Evolutionary conservation across 1,284 basidiomycete genomes (phyloP).

Genomic region (Tetrapyrgos nigripes): DNA sequence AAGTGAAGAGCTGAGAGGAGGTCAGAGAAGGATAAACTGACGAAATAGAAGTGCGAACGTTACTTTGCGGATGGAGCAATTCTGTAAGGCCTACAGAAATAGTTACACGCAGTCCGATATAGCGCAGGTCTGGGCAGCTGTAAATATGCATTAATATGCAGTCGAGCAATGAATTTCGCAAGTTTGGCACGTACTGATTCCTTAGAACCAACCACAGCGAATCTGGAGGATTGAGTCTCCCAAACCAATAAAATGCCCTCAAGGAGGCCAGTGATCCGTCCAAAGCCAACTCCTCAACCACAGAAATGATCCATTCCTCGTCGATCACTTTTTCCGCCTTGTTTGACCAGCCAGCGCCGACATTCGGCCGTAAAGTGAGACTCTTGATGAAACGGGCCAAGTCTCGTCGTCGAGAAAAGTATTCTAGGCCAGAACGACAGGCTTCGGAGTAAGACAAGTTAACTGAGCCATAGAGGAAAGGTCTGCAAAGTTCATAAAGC

Average conservation of each 20-base stretch:
- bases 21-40: background rate
- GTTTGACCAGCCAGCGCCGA: slow-evolving; percentile 19
- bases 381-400: slow-evolving; percentile 14
- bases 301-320: slow-evolving; percentile 16
- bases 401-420: slow-evolving; percentile 13
- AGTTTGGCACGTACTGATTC: slow-evolving; percentile 13
- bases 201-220: slow-evolving; percentile 22
- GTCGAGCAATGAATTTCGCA: background rate
- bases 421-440: slow-evolving; percentile 18
- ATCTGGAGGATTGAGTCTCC: slow-evolving; percentile 22
- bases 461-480: slow-evolving; percentile 18
- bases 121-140: slow-evolving; percentile 23
- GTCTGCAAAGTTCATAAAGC: slow-evolving; percentile 7
- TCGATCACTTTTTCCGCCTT: slow-evolving; percentile 17
- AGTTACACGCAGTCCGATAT: slow-evolving; percentile 12
- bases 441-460: slow-evolving; percentile 17
- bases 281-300: slow-evolving; percentile 19
- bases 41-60: slow-evolving; percentile 5
- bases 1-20: slow-evolving; percentile 22
- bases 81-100: slow-evolving; percentile 21
- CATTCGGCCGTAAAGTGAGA: slow-evolving; percentile 19
- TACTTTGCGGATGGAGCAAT: slow-evolving; percentile 18
- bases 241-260: slow-evolving; percentile 24
- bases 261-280: slow-evolving; percentile 15
- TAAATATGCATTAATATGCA: background rate